A percentile compares a stretch with the other conserved stretches of the same genome.
Evolutionary conservation across 2,329 filamentous ascomycete genomes (phyloP).

Genomic region (Pseudopyricularia cyperi): DNA sequence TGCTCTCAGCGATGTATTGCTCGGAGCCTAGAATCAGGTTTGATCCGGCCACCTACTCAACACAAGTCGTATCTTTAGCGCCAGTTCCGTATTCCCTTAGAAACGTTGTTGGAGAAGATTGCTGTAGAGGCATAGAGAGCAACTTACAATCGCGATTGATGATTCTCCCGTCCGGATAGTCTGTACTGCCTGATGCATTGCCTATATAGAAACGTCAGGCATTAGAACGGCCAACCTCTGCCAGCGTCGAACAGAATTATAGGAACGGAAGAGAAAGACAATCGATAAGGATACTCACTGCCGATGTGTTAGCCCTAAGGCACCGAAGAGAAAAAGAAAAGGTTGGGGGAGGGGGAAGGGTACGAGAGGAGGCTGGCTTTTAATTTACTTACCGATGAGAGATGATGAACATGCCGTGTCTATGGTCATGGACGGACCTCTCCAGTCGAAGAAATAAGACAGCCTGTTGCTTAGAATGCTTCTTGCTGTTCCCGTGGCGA

Average conservation of each 20-base stretch:
- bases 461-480: slow-evolving; percentile 9
- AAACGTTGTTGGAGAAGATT: background rate
- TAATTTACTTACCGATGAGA: slow-evolving; percentile 9
- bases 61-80: background rate
- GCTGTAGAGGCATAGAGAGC: slow-evolving; percentile 13
- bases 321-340: background rate
- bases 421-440: slow-evolving; percentile 20
- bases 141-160: background rate
- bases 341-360: too few relatives aligned
- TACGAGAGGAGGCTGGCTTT: background rate
- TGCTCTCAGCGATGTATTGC: slow-evolving; percentile 14
- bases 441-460: slow-evolving; percentile 21
- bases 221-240: background rate
- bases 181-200: background rate
- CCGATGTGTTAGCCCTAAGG: background rate
- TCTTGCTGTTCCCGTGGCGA: slow-evolving; percentile 12
- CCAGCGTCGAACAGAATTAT: background rate
- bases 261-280: too few relatives aligned
- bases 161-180: background rate
- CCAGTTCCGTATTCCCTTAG: background rate
- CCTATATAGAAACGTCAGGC: background rate
- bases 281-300: background rate
- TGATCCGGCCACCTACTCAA: slow-evolving; percentile 15
- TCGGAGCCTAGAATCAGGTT: slow-evolving; percentile 5
- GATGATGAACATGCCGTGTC: slow-evolving; percentile 22